Percentiles rank a stretch among this genome's conserved stretches.
phyloP scores from a whole-genome alignment of 257 asterid genomes.

The Schizonepeta tenuifolia region DNA sequence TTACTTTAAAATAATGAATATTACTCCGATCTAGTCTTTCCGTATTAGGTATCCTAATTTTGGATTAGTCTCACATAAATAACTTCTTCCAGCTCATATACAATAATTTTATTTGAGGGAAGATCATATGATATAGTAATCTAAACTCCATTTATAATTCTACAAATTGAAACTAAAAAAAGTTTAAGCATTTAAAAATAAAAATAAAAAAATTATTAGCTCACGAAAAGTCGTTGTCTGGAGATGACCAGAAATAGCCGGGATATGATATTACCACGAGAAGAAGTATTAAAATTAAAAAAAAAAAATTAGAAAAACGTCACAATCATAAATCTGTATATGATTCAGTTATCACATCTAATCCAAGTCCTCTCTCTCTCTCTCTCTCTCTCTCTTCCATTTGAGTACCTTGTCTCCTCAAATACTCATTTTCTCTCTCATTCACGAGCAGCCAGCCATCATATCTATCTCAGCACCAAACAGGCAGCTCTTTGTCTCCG shows the following conservation, averaged over 20 bases:
- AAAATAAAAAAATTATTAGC: background rate
- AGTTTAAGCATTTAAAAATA: background rate
- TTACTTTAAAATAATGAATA: background rate
- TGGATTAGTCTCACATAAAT: background rate
- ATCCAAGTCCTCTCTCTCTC: constrained; percentile 12
- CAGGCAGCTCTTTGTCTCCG: constrained; percentile 19
- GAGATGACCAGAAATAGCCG: constrained; percentile 31
- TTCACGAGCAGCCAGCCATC: constrained; percentile 21
- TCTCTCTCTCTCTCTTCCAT: constrained; percentile 21
- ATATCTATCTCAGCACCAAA: constrained; percentile 1
- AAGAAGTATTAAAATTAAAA: constrained; percentile 15
- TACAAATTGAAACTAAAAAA: background rate
- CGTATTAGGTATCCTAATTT: background rate
- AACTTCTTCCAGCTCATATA: background rate
- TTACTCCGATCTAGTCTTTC: background rate
- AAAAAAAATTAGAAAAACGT: background rate
- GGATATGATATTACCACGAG: constrained; percentile 36
- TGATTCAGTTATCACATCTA: constrained; percentile 18
- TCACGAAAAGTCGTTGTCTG: background rate
- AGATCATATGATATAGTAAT: no score
- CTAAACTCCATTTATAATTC: background rate
- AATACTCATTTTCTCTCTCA: constrained; percentile 28
- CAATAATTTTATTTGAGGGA: no score
- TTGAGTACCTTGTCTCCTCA: constrained; percentile 18
- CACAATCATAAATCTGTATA: constrained; percentile 20